phyloP scores from a whole-genome alignment of 2,329 filamentous ascomycete genomes.

The Rasamsonia emersonii region DNA sequence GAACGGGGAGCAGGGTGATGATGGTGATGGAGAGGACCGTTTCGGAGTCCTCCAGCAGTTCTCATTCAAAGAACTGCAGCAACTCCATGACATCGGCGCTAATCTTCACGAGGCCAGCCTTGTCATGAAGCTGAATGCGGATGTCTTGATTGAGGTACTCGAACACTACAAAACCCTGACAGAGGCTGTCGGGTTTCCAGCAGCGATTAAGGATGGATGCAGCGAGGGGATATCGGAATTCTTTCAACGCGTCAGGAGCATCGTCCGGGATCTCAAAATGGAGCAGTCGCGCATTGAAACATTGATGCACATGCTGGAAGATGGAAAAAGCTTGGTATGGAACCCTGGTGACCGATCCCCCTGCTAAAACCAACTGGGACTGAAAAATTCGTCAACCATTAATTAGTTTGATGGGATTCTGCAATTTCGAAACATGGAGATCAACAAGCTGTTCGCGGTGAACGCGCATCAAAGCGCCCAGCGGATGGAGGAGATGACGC shows the following conservation, averaged over 20 bases:
- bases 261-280: too few species aligned
- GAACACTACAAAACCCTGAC: background rate
- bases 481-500: conserved; percentile 4
- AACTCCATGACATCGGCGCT: conserved; percentile 2
- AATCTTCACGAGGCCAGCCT: conserved; percentile 2
- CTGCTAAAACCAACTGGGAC: too few species aligned
- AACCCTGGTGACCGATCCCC: too few species aligned
- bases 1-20: background rate
- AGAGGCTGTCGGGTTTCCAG: too few species aligned
- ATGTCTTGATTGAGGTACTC: conserved; percentile 3
- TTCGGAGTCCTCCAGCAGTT: conserved; percentile 3
- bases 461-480: conserved; percentile 2
- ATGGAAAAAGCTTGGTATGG: too few species aligned
- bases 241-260: too few species aligned
- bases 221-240: too few species aligned
- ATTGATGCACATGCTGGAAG: too few species aligned
- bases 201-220: too few species aligned
- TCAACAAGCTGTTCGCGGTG: conserved; percentile 3
- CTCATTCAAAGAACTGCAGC: conserved; percentile 2
- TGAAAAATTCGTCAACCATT: too few species aligned
- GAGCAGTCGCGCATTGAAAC: too few species aligned
- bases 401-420: conserved; percentile 3
- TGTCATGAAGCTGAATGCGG: conserved; percentile 2
- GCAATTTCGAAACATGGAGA: conserved; percentile 3
- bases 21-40: background rate